phyloP scores from a whole-genome alignment of 2,329 filamentous ascomycete genomes.

The Pseudopithomyces maydicus region DNA sequence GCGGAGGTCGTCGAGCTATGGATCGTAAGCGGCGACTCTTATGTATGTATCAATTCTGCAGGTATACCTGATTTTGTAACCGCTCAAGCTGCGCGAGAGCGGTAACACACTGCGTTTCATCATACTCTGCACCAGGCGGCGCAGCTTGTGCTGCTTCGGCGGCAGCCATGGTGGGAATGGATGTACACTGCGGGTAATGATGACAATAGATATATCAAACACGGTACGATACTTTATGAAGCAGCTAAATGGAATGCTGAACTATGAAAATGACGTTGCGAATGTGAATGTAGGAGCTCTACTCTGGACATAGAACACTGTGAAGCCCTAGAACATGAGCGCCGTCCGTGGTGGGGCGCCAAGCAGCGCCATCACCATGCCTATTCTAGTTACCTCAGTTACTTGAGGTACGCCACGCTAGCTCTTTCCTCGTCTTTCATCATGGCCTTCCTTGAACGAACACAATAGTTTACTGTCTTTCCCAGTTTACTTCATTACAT shows the following conservation, averaged over 20 bases:
- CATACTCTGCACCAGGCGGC: constrained; percentile 31
- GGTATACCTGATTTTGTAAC: constrained; percentile 49
- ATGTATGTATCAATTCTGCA: not conserved
- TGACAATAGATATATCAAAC: not conserved
- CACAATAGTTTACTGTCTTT: too few species aligned
- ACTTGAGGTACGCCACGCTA: too few species aligned
- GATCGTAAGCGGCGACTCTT: constrained; percentile 7
- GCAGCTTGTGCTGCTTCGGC: not conserved
- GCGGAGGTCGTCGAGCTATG: constrained; percentile 50
- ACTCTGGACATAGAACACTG: not conserved
- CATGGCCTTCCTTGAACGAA: too few species aligned
- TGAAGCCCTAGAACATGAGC: not conserved
- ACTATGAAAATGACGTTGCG: not conserved
- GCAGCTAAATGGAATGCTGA: not conserved
- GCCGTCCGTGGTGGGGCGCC: not conserved
- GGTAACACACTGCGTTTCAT: constrained; percentile 47
- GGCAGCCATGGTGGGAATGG: not conserved
- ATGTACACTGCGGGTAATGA: not conserved
- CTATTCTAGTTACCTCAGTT: too few species aligned
- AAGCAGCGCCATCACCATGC: not conserved
- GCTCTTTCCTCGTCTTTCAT: too few species aligned
- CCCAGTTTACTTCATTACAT: too few species aligned
- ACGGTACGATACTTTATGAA: too few species aligned
- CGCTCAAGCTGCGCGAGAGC: constrained; percentile 52
- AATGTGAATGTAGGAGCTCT: not conserved